Evolutionary conservation across 208 protist species (phyloP), one percentile per base, ranked within the genome.

Genomic region (Leishmania braziliensis): DNA sequence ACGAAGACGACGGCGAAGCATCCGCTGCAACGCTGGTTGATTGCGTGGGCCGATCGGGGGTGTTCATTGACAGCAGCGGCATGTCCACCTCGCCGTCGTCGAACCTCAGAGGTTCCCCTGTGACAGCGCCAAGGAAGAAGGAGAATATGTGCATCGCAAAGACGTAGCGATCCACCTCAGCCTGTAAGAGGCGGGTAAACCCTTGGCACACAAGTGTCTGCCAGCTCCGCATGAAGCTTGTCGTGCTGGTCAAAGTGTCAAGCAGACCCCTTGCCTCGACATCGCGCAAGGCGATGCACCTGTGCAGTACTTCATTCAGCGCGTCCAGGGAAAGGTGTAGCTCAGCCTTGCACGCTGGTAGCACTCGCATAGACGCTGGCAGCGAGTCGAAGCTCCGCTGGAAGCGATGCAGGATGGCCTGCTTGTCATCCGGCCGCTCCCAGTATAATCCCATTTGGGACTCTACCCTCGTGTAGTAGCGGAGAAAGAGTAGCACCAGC

Each of bases 91-190:
- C 90, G 26, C 95, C 74, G 14, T 96, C 91, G 48, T 95, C 93
- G 58, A 95, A 84, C 23, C 79, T 48, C 56, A 90, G 77, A n/a
- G 92, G 91, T 80, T 96, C 92, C 33, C 84, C 85, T 3, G 89
- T 83, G 46, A 92, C 72, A 50, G 87, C 84, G 76, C 83, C 81
- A 70, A 96, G 95, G 87, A 95, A 95, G 29, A 95, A 86, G n/a
- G 88, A 72, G n/a, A 87, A 85, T n/a, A 94, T 71, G 75, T 95
- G 92, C 54, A 90, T 29, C 60, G 86, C 86, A 26, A 87, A 56
- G 33, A 88, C 39, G 68, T 96, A 96, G 50, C 93, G 87, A 72
- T 95, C 92, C 73, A 91, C 75, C 83, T 98, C 95, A 51, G 77
- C 82, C 87, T 95, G 90, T 48, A 90, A 81, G 0, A 94, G 80